Percentiles rank a stretch among this genome's conserved stretches.
These are phyloP conservation scores for Suillus cothurnatus DNA, from an alignment of 768 basidiomycete genomes.

Conservation along the genomic window DNA sequence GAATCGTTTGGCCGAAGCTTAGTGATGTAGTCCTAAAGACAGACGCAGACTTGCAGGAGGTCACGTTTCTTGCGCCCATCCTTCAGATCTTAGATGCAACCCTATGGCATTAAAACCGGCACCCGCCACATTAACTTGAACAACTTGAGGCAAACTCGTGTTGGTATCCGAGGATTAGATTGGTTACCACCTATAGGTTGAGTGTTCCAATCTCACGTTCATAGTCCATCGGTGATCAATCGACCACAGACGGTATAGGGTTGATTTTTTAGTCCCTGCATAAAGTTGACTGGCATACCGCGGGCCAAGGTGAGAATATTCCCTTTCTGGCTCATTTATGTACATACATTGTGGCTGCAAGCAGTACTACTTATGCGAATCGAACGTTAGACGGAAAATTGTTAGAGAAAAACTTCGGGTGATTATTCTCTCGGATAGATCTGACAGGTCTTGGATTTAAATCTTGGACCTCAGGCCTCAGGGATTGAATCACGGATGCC, in stretches of 20 bases:
- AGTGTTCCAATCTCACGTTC: neutral
- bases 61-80: neutral
- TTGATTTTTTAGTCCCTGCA: neutral
- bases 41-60: neutral
- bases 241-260: neutral
- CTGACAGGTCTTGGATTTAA: no score
- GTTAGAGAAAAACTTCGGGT: neutral
- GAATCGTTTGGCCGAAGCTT: neutral
- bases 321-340: neutral
- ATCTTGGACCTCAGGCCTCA: no score
- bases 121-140: neutral
- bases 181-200: neutral
- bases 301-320: neutral
- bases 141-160: neutral
- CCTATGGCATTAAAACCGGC: neutral
- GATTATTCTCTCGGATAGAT: no score
- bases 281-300: neutral
- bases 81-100: neutral
- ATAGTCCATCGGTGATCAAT: neutral
- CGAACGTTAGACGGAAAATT: neutral
- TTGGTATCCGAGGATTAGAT: neutral
- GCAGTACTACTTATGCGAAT: no score
- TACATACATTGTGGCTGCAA: neutral
- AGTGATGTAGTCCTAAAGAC: neutral
- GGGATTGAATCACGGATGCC: neutral